Base-by-base conservation (phyloP, 106 monocot genomes). In the Dioscorea dumetorum region DNA sequence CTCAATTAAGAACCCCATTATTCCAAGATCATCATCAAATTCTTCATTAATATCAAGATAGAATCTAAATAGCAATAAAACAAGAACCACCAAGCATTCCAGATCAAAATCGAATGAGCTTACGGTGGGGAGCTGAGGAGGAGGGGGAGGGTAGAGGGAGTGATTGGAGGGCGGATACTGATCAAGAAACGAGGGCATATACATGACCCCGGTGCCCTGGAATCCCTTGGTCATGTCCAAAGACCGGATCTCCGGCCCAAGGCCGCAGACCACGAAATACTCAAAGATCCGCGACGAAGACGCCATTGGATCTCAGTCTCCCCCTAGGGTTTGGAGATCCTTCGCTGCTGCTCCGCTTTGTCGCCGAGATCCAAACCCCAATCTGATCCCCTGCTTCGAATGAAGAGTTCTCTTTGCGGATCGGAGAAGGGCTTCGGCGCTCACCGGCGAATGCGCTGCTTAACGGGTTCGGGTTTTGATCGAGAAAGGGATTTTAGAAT, bases 261-360 rank as follows among this genome's bases (percentile, higher is more conserved):
- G 76, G 24, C 99, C 99, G 71, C 99, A 99, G 53, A 99, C 99
- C 63, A 93, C 99, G 76, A 99, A 99, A 81, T 99, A 95, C 82
- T 95, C 95, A 73, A 95, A 91, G 52, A 95, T 61, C 58, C 86
- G 66, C 17, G 88, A 79, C 74, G 72, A 35, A 60, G 77, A 74
- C 15, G 15, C 35, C 72, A 54, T 41, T 58, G 1, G 22, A 34
- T 62, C n/a, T 41, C 41, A 8, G 6, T 41, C 41, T 41, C 41
- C 10, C 41, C 41, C 41, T 41, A 41, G 41, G 10, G 10, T 8
- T 41, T 10, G 41, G 41, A 41, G 41, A 41, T 41, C 41, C 10
- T 41, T 41, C 6, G 41, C 41, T 41, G 6, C 41, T 8, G 41
- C 41, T 41, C 10, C 10, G 34, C 34, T 34, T 34, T 34, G 34